Evolutionary conservation across 345 rosid genomes (phyloP).

Genomic region (Fremontodendron californicum): DNA sequence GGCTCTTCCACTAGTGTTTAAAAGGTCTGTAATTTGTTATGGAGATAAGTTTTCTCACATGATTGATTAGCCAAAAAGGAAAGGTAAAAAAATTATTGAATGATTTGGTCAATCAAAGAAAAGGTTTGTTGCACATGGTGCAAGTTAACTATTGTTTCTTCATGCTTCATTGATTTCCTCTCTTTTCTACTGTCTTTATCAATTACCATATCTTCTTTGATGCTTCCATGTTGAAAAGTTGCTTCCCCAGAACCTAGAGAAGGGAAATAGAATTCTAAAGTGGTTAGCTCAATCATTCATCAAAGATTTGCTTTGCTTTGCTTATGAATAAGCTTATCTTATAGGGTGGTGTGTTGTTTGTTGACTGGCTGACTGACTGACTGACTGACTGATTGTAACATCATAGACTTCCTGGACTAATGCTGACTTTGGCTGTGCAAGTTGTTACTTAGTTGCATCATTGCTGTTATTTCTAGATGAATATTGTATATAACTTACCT

Average conservation of each 20-base stretch:
- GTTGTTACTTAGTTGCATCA: conserved; percentile 22
- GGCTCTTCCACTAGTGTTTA: background rate
- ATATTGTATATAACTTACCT: conserved; percentile 24
- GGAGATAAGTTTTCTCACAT: background rate
- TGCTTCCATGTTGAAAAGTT: conserved; percentile 27
- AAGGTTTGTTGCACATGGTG: background rate
- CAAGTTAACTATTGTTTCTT: conserved; percentile 2
- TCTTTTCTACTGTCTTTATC: background rate
- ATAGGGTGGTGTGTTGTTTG: conserved; percentile 15
- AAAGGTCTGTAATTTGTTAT: background rate
- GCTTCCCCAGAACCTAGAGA: background rate
- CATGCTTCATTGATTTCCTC: conserved; percentile 8
- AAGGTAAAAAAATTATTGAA: background rate
- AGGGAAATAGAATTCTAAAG: background rate
- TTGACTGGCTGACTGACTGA: conserved; percentile 29
- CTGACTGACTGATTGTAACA: conserved; percentile 28
- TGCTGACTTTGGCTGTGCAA: conserved; percentile 35
- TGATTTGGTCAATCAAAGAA: background rate
- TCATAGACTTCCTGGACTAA: conserved; percentile 34
- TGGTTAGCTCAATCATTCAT: conserved; percentile 22
- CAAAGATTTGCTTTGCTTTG: conserved; percentile 20
- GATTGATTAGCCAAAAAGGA: background rate
- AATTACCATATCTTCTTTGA: conserved; percentile 20
- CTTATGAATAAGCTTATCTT: background rate
- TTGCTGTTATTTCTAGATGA: conserved; percentile 18